Conservation (phyloP, 768 basidiomycete species). For the Naganishia vaughanmartiniae region DNA sequence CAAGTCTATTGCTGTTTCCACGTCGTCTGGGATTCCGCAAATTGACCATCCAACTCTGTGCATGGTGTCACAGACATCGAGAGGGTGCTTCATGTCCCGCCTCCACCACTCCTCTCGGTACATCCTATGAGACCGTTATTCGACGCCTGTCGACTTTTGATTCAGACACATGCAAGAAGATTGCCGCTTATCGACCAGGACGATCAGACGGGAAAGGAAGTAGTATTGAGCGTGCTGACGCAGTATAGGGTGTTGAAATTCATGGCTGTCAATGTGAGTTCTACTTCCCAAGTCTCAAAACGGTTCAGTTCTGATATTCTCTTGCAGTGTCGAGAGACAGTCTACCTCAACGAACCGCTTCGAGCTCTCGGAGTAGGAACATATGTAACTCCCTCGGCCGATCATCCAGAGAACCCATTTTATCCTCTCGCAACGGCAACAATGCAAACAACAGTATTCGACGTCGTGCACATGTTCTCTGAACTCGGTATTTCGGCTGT, state of each 20-base stretch:
- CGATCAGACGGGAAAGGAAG: constrained; percentile 88
- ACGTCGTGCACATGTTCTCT: constrained; percentile 98
- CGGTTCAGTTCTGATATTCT: constrained; percentile 2
- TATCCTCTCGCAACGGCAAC: constrained; percentile 90
- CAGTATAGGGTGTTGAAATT: constrained; percentile 98
- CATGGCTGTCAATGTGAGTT: constrained; percentile 87
- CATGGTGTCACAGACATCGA: constrained; percentile 71
- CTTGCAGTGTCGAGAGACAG: constrained; percentile 75
- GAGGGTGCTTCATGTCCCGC: constrained; percentile 81
- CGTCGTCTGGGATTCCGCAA: background rate
- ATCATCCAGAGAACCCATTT: constrained; percentile 62
- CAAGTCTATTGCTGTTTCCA: constrained; percentile 50
- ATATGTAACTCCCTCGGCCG: constrained; percentile 59
- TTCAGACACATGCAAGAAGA: constrained; percentile 91
- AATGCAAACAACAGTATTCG: constrained; percentile 85
- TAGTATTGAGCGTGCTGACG: constrained; percentile 91
- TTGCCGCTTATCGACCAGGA: constrained; percentile 91
- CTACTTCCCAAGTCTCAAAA: background rate
- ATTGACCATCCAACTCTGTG: background rate
- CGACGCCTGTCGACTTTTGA: constrained; percentile 83
- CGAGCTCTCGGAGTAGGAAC: constrained; percentile 89
- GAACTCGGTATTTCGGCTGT: constrained; percentile 93
- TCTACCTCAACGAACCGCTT: constrained; percentile 72
- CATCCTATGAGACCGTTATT: constrained; percentile 83
- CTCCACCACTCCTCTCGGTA: constrained; percentile 83